Evolutionary conservation across 805 yeast genomes (phyloP).

Genomic region (Ascoidea rubescens): DNA sequence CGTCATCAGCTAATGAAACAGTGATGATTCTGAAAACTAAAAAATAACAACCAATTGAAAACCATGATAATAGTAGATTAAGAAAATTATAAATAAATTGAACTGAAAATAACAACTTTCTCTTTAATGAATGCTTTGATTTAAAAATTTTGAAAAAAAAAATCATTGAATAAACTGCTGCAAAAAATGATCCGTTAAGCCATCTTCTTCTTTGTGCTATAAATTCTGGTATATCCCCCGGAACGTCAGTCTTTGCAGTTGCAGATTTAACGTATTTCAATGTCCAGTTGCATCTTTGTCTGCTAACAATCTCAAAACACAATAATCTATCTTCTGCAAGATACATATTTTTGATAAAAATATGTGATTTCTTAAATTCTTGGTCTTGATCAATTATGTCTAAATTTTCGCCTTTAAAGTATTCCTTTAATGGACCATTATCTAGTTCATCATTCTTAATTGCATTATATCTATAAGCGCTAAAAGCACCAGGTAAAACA

Average conservation of each 20-base stretch:
- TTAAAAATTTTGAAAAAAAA: slow-evolving; percentile 69
- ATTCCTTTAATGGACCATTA: slow-evolving; percentile 74
- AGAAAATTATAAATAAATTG: slow-evolving; percentile 72
- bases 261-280: slow-evolving; percentile 80
- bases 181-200: slow-evolving; percentile 94
- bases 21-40: slow-evolving; percentile 83
- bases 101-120: slow-evolving; percentile 60
- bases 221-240: slow-evolving; percentile 74
- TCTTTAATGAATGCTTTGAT: slow-evolving; percentile 52
- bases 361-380: slow-evolving; percentile 31
- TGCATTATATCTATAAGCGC: slow-evolving; percentile 84
- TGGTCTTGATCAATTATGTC: slow-evolving; percentile 44
- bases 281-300: slow-evolving; percentile 56
- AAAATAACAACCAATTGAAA: slow-evolving; percentile 81
- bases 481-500: slow-evolving; percentile 92
- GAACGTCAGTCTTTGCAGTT: slow-evolving; percentile 91
- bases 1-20: slow-evolving; percentile 42
- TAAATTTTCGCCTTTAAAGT: slow-evolving; percentile 83
- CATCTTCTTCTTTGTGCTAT: slow-evolving; percentile 90
- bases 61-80: slow-evolving; percentile 77
- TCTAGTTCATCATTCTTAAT: slow-evolving; percentile 55
- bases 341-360: slow-evolving; percentile 92
- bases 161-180: slow-evolving; percentile 74
- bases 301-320: slow-evolving; percentile 93
- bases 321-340: slow-evolving; percentile 92